These are phyloP conservation scores for Exserohilum rostratum DNA, from an alignment of 2,329 filamentous ascomycete species.

Conservation along the genomic window DNA sequence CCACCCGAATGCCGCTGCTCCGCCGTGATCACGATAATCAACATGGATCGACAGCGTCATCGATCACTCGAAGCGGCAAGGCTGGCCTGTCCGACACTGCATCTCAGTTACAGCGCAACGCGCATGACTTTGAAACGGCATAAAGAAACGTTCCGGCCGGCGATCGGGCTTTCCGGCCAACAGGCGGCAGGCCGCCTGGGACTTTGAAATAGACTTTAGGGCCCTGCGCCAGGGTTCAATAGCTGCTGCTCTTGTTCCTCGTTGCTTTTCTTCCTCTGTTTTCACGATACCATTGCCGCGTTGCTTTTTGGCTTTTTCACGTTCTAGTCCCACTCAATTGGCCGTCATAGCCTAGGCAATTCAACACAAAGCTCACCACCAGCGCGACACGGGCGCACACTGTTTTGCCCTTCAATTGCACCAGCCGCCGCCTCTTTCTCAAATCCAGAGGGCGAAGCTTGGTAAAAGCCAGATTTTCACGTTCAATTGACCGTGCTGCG, in stretches of 20 bases:
- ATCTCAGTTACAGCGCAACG: constrained; percentile 39
- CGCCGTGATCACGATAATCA: constrained; percentile 4
- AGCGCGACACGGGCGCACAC: background rate
- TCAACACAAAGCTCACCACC: background rate
- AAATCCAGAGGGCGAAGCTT: background rate
- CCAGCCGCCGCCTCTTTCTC: background rate
- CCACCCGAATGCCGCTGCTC: background rate
- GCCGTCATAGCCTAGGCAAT: background rate
- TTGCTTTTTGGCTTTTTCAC: constrained; percentile 5
- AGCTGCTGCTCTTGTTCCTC: constrained; percentile 8
- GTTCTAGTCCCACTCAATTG: background rate
- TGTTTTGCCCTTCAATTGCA: background rate
- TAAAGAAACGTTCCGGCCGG: constrained; percentile 27
- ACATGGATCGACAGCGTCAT: constrained; percentile 40
- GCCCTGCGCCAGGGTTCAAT: constrained; percentile 1
- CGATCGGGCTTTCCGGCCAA: constrained; percentile 14
- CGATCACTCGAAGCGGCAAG: constrained; percentile 44
- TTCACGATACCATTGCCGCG: constrained; percentile 5
- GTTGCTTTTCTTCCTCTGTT: constrained; percentile 8
- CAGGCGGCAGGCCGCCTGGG: constrained; percentile 1
- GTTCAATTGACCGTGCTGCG: background rate
- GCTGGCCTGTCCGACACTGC: constrained; percentile 37
- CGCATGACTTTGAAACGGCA: constrained; percentile 30
- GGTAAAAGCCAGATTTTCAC: background rate
- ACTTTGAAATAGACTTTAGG: constrained; percentile 12